phyloP scores from a whole-genome alignment of 2,329 filamentous ascomycete genomes.

The Capronia epimyces region DNA sequence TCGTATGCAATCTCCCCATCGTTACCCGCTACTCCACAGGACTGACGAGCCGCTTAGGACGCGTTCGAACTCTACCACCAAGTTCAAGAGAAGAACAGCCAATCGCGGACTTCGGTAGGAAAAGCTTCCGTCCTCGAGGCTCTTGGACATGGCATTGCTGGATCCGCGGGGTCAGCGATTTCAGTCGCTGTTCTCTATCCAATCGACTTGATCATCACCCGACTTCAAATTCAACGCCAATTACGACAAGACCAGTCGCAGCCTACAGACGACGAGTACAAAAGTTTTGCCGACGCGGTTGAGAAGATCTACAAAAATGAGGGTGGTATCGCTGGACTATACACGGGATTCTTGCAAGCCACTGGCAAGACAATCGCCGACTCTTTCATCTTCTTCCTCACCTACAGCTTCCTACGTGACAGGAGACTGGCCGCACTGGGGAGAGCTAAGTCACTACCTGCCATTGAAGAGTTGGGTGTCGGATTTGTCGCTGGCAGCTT shows the following conservation, averaged over 20 bases:
- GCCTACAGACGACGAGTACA: constrained; percentile 50
- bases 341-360: constrained; percentile 59
- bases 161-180: constrained; percentile 69
- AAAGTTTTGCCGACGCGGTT: constrained; percentile 62
- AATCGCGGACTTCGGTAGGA: constrained; percentile 31
- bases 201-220: constrained; percentile 72
- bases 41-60: constrained; percentile 32
- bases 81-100: constrained; percentile 34
- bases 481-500: constrained; percentile 69
- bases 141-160: constrained; percentile 74
- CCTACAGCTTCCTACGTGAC: constrained; percentile 58
- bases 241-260: constrained; percentile 38
- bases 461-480: constrained; percentile 67
- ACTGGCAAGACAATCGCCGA: constrained; percentile 64
- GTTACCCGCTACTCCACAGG: not conserved
- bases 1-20: constrained; percentile 13
- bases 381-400: constrained; percentile 80
- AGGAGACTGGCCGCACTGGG: constrained; percentile 38
- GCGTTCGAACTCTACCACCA: constrained; percentile 43
- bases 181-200: constrained; percentile 77
- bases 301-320: constrained; percentile 64
- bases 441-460: constrained; percentile 47
- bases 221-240: constrained; percentile 71
- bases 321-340: constrained; percentile 67
- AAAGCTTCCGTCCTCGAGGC: constrained; percentile 56